Conservation (phyloP, 202 grass and related monocot species). For the Carex arenaria region DNA sequence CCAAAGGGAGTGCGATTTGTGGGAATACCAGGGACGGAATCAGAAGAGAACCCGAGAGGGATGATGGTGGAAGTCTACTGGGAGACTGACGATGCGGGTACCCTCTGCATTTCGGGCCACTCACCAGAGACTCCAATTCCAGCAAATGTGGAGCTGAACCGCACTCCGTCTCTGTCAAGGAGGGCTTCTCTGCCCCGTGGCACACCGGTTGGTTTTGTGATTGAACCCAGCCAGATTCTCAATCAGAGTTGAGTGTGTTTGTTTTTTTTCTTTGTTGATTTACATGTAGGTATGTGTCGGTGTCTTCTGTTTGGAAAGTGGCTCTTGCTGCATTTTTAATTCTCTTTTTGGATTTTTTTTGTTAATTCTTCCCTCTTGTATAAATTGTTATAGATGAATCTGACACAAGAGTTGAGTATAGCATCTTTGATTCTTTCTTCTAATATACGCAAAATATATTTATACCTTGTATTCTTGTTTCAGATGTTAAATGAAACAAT, state of each 20-base stretch:
- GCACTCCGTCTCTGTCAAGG: slow-evolving; percentile 33
- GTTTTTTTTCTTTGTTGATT: slow-evolving; percentile 27
- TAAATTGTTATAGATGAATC: slow-evolving; percentile 11
- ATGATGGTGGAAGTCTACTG: slow-evolving; percentile 93
- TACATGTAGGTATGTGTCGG: slow-evolving; percentile 20
- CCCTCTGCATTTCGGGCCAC: slow-evolving; percentile 83
- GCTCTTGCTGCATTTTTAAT: slow-evolving; percentile 5
- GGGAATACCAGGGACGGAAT: slow-evolving; percentile 86
- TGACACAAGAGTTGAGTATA: neutral
- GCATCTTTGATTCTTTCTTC: neutral
- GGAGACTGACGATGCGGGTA: slow-evolving; percentile 73
- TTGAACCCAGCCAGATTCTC: slow-evolving; percentile 46
- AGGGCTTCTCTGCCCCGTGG: slow-evolving; percentile 33
- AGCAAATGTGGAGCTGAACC: slow-evolving; percentile 39
- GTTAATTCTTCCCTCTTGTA: neutral
- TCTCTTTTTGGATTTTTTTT: neutral
- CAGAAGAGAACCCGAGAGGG: slow-evolving; percentile 68
- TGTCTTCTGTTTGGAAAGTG: slow-evolving; percentile 12
- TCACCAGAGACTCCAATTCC: slow-evolving; percentile 55
- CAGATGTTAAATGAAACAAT: neutral
- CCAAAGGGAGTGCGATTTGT: slow-evolving; percentile 79
- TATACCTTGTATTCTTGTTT: neutral
- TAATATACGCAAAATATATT: neutral
- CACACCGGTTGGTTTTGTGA: slow-evolving; percentile 43
- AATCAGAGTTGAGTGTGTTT: slow-evolving; percentile 24